Base-by-base conservation (phyloP, 1,284 basidiomycete species). In the Porogramme epimiltina region DNA sequence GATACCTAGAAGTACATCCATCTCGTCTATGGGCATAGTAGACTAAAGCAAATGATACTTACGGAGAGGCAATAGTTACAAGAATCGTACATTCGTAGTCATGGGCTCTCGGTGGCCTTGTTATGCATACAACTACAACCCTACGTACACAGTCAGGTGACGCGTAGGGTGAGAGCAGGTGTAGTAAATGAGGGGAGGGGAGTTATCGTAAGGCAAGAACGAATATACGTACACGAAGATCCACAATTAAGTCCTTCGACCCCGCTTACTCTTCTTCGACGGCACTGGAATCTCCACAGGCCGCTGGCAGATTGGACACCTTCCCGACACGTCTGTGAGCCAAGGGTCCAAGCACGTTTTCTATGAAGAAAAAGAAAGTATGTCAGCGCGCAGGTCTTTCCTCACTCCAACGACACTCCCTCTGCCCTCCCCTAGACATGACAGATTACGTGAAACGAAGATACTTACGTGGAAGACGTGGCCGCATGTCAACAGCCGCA, bases 291-390 rank as follows among this genome's bases (percentile, higher is more conserved):
- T 44, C 47, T 73, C 70, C 9, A 78, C 87, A 20, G 81, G 73
- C 31, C 81, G 73, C 65, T 91, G 88, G 62, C 88, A 91, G 16
- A 86, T 80, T 10, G 88, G 88, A 73, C 88, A 91, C 28, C 88
- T 78, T 11, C 88, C 88, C n/a, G 86, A 89, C 11, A 90, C 84
- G 56, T 87, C 85, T 6, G 72, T 82, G 49, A 91, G 68, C 88
- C 88, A 91, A 15, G 88, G 88, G 63, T 91, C 88, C 33, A 91
- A 65, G 65, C 88, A 91, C 22, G 84, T 83, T 87, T 88, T 82
- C 88, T 91, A 62, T 31, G 31, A 36, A 22, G 31, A 37, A 26
- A 23, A 4, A 25, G 11, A 18, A 24, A 40, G 28, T 28, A 26
- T 25, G 26, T 15, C 38, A 34, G 31, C 33, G 28, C 49, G 28